Evolutionary conservation across 2,329 filamentous ascomycete species (phyloP), one percentile per base, ranked within the genome.

Genomic region (Fusarium transvaalense): DNA sequence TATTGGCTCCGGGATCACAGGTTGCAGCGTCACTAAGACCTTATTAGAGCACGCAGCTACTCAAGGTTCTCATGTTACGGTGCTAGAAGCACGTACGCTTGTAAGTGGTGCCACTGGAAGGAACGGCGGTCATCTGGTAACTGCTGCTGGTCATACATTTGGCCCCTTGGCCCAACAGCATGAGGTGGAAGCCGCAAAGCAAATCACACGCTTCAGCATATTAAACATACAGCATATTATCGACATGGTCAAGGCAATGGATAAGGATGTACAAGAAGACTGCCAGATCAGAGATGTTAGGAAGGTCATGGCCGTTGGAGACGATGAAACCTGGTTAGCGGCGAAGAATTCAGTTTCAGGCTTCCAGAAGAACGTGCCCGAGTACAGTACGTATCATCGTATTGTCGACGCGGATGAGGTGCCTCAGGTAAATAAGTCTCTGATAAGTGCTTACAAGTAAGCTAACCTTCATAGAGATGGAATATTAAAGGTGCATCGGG

Each of bases 1-100:
- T 15, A 76, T 78, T 31, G 76, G 75, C 17, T 77, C 76, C 6
- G 76, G 76, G 8, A 72, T 78, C n/a, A 76, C 75, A 2, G 76
- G 75, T 1, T 75, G 71, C 29, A 74, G 75, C 50, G 66, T 73
- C 10, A 64, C 74, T 14, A 75, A 72, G 55, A 50, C 65, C 0
- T 51, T 77, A 0, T 65, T 77, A 0, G 72, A 76, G 14, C 54
- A 71, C 19, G 19, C 25, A 3, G 41, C 51, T 10, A 21, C 59
- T 12, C 34, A 25, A 2, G n/a, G 19, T 12, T 21, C 58, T 2
- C 43, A 42, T 25, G 58, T 77, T 7, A 70, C 69, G 1, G 71
- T 77, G 1, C 56, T 78, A 1, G 76, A 78, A 39, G 76, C 76
- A 1, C 64, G 76, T 14, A 71, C 64, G 8, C 69, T 76, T 8